phyloP scores from a whole-genome alignment of 768 basidiomycete genomes.

The Naganishia vishniacii region DNA sequence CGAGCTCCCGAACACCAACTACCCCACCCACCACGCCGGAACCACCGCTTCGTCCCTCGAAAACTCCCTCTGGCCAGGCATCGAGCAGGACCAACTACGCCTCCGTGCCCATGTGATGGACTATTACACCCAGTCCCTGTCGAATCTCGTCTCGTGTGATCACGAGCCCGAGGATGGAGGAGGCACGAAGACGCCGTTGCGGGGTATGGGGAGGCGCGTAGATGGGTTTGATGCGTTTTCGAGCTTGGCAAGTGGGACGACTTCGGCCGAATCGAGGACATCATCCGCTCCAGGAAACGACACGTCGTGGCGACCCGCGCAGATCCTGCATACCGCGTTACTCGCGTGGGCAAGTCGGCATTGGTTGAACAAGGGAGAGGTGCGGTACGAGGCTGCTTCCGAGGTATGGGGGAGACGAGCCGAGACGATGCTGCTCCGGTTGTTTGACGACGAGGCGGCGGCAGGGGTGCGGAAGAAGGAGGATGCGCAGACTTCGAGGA shows the following conservation, averaged over 20 bases:
- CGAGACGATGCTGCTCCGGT: conserved; percentile 22
- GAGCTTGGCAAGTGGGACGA: too few relatives aligned
- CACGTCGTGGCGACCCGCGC: conserved; percentile 22
- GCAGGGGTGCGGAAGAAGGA: background rate
- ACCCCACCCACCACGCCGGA: background rate
- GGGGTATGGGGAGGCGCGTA: background rate
- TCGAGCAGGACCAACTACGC: conserved; percentile 7
- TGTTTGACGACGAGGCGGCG: conserved; percentile 1
- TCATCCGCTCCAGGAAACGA: background rate
- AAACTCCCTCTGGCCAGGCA: conserved; percentile 11
- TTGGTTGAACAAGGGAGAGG: conserved; percentile 32
- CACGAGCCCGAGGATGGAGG: background rate
- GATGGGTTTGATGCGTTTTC: conserved; percentile 33
- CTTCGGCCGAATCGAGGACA: too few relatives aligned
- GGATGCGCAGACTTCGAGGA: too few relatives aligned
- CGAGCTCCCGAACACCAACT: background rate
- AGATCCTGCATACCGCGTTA: conserved; percentile 33
- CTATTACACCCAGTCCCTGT: conserved; percentile 34
- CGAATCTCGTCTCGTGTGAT: conserved; percentile 32
- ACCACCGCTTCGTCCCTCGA: background rate
- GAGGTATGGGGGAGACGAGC: conserved; percentile 32
- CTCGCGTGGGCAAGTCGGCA: conserved; percentile 35
- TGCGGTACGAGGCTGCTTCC: conserved; percentile 32
- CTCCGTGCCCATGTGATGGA: conserved; percentile 26
- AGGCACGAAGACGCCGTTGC: too few relatives aligned